These are phyloP conservation scores for Dovyalis caffra DNA, from an alignment of 345 rosid genomes.

Conservation along the genomic window DNA sequence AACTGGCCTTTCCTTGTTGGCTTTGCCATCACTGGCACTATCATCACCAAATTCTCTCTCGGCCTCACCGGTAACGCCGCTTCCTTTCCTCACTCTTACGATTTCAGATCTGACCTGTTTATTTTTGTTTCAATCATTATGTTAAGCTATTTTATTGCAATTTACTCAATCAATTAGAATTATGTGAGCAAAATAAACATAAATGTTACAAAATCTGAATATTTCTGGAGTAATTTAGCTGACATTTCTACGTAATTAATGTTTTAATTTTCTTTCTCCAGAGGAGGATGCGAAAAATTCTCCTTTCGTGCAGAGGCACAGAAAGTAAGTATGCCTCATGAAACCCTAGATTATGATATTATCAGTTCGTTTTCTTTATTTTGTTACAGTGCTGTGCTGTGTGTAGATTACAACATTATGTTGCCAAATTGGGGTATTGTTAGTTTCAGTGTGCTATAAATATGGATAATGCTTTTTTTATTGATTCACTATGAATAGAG, in stretches of 20 bases:
- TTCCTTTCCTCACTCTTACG: not conserved
- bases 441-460: not conserved
- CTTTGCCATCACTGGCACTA: slow-evolving; percentile 64
- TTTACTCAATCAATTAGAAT: not conserved
- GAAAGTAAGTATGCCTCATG: slow-evolving; percentile 34
- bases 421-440: not conserved
- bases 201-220: not conserved
- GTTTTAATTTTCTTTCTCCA: slow-evolving; percentile 18
- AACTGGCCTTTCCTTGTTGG: slow-evolving; percentile 86
- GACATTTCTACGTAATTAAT: not conserved
- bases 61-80: slow-evolving; percentile 62
- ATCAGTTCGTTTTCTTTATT: not conserved
- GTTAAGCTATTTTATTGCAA: not conserved
- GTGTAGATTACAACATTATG: not conserved
- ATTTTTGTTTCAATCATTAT: not conserved
- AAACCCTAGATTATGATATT: not conserved
- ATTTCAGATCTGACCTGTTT: not conserved
- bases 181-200: not conserved
- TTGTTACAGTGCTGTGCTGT: not conserved
- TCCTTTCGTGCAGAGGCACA: slow-evolving; percentile 76
- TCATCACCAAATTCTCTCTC: slow-evolving; percentile 67
- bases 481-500: not conserved
- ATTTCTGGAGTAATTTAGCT: not conserved
- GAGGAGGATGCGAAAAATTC: slow-evolving; percentile 94
- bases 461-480: not conserved